Conservation (phyloP, 257 asterid species). For the Striga asiatica region DNA sequence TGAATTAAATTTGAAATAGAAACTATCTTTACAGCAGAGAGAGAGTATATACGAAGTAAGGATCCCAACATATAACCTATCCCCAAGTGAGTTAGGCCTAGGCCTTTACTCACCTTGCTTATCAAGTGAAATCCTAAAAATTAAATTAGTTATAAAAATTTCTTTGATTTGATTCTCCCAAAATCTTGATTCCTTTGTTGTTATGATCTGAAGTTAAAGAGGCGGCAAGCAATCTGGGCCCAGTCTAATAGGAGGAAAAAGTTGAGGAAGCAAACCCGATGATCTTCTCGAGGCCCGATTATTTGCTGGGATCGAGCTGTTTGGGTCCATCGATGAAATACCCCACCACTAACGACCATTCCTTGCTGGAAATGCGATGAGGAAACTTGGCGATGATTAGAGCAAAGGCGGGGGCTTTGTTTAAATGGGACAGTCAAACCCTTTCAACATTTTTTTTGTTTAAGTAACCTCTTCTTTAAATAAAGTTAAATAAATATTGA, state of each 20-base stretch:
- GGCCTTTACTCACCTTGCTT: background rate
- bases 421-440: no score
- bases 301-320: conserved; percentile 37
- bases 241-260: conserved; percentile 5
- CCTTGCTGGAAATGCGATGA: conserved; percentile 15
- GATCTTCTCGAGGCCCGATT: conserved; percentile 43
- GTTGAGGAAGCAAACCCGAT: conserved; percentile 17
- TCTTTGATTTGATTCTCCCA: conserved; percentile 11
- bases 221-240: conserved; percentile 12
- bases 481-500: no score
- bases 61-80: no score
- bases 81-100: background rate
- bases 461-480: no score
- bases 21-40: no score
- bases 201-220: conserved; percentile 21
- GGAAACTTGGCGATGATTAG: conserved; percentile 19
- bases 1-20: no score
- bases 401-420: no score
- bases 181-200: background rate
- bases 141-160: background rate
- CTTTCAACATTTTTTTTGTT: no score
- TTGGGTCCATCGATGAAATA: no score
- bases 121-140: no score
- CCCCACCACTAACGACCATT: conserved; percentile 19
- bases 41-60: no score